Evolutionary conservation across 371 early-diverging fungal species (phyloP), one percentile per base, ranked within the genome.

Genomic region (Mucor lusitanicus): DNA sequence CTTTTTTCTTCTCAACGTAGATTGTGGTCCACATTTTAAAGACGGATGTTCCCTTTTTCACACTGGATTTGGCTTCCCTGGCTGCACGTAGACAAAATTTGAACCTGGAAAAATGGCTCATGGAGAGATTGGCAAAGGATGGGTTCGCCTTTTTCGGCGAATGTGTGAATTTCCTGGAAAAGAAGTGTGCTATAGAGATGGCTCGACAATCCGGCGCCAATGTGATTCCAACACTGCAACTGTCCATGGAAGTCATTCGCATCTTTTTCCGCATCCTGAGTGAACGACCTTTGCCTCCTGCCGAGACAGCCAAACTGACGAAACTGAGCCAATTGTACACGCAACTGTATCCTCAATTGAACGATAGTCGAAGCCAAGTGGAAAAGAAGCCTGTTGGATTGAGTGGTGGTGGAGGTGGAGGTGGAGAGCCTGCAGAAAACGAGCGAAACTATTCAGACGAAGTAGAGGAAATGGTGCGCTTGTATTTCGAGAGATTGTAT

Each of bases 71-170:
- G 39, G 95, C 95, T 6, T 87, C 92, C 1, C 78, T 96, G 25
- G 95, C 96, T 35, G 90, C 90, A 6, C 83, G 94, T 27, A 72
- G 94, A 66, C 92, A 94, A 61, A 89, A 89, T 64, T 75, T 96
- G 17, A 94, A 93, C 68, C 71, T 96, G 19, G 95, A 94, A 62
- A 94, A 92, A 73, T 96, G 95, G 95, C 77, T 96, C 19, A 83
- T 81, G 59, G 93, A 92, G 39, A 84, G 85, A 61, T 74, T 94
- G 5, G 75, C 69, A 12, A 78, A 86, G 13, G 87, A 89, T 50
- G 90, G 89, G 3, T 88, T 88, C 57, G 58, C 74, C 7, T 94
- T 96, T 77, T 70, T 91, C 48, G 77, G 81, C 7, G 88, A 88
- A 0, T 91, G 90, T 66, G 74, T 96, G 37, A 93, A 92, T 17